Evolutionary conservation across 2,329 filamentous ascomycete genomes (phyloP), one percentile per base, ranked within the genome.

Genomic region (Annulohypoxylon truncatum): DNA sequence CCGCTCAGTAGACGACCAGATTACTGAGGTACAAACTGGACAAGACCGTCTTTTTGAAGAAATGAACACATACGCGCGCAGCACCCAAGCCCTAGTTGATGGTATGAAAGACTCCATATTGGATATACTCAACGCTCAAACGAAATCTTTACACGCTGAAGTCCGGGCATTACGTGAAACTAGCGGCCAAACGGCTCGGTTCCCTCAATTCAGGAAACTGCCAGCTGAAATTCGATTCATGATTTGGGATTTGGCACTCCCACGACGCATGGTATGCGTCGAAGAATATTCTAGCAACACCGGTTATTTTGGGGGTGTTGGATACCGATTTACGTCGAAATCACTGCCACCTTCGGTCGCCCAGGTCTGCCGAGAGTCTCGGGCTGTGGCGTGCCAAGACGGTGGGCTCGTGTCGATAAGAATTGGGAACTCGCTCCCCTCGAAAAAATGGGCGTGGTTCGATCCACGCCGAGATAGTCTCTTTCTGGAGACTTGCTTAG

Each of bases 171-270:
- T 62, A 20, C 33, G 35, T 6, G 18, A 38, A 22, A 31, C 22
- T 13, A 40, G 40, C 4, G 22, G 48, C 9, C 10, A 18, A 24
- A 24, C 2, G 4, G 38, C 50, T 35, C 50, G 20, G n/a, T 72
- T 69, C 13, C 26, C 10, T 22, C 33, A 28, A 20, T 72, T 73
- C 56, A 57, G 10, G 29, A 29, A 9, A 6, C 51, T 73, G 1
- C 66, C 69, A 28, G 31, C 50, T 2, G 68, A 73, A 56, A 51
- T 73, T n/a, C 61, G 71, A 15, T 22, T 50, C 7, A 53, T 71
- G 18, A 68, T 73, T 31, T 67, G 60, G 64, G 60, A 61, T 9
- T 40, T 47, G n/a, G 64, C 64, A 13, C 54, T 53, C 1, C 60
- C 50, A n/a, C 26, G 28, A 10, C 55, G 44, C 15, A 29, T 55